Conservation (phyloP, 257 asterid genomes). For the Ophiorrhiza pumila region DNA sequence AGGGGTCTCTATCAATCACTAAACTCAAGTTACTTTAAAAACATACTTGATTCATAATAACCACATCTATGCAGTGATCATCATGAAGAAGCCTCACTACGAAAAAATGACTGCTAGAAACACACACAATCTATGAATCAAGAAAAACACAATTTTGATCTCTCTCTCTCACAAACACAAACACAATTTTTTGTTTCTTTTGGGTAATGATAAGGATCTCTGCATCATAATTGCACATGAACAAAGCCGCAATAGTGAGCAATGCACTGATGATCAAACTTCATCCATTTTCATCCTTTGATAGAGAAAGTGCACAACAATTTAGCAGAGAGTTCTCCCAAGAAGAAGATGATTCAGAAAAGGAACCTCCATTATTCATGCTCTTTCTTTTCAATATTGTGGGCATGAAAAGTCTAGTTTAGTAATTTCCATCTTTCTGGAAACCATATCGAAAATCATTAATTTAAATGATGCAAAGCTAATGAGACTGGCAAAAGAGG, state of each 20-base stretch:
- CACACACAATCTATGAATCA: background rate
- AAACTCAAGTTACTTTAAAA: background rate
- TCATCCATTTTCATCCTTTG: background rate
- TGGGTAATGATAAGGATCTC: background rate
- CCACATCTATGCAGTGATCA: background rate
- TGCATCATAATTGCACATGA: background rate
- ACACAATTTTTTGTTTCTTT: background rate
- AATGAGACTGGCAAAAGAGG: background rate
- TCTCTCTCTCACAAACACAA: too few species aligned
- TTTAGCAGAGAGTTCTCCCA: background rate
- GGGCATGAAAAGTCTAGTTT: background rate
- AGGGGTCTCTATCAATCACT: background rate
- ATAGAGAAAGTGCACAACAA: background rate
- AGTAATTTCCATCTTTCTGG: background rate
- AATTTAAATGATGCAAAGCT: background rate
- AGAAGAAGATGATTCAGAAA: background rate
- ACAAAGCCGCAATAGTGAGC: background rate
- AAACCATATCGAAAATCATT: background rate
- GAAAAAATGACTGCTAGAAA: background rate
- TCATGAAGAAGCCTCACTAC: background rate
- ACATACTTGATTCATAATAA: background rate
- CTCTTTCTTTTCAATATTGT: background rate
- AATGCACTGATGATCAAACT: background rate
- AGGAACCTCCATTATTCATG: background rate
- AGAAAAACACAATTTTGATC: too few species aligned